These are phyloP conservation scores for Phytophthora pistaciae DNA, from an alignment of 352 stramenopile species.

Conservation along the genomic window DNA sequence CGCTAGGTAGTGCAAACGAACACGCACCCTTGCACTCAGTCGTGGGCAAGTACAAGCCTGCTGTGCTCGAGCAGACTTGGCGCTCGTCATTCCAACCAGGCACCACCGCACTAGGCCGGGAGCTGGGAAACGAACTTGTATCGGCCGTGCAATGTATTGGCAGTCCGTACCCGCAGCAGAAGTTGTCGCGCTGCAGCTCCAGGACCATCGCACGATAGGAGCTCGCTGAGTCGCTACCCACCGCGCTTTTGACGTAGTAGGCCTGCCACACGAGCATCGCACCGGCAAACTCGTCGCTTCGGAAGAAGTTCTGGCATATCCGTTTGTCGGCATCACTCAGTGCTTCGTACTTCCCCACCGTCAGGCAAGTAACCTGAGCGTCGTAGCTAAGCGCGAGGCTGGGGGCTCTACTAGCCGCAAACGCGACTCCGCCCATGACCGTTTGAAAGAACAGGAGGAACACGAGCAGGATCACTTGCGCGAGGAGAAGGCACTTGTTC, in stretches of 20 bases:
- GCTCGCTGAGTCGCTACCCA: conserved; percentile 11
- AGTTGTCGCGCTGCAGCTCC: conserved; percentile 66
- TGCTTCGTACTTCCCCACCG: conserved; percentile 61
- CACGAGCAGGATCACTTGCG: conserved; percentile 57
- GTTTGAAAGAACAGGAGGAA: conserved; percentile 65
- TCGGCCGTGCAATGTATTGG: conserved; percentile 62
- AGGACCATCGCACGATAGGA: conserved; percentile 68
- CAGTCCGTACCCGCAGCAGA: conserved; percentile 75
- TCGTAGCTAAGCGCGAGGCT: conserved; percentile 39
- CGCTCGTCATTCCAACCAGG: conserved; percentile 35
- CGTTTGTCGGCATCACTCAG: conserved; percentile 42
- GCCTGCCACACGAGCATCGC: conserved; percentile 77
- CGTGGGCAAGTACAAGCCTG: conserved; percentile 52
- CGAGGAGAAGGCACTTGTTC: conserved; percentile 82
- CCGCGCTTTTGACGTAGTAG: conserved; percentile 68
- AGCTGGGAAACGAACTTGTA: conserved; percentile 53
- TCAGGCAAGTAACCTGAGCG: conserved; percentile 62
- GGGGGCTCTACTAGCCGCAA: conserved; percentile 40
- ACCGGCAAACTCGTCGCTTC: conserved; percentile 69
- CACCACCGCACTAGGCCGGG: conserved; percentile 46
- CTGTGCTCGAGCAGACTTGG: conserved; percentile 36
- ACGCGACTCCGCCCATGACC: conserved; percentile 66
- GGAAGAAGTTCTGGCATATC: conserved; percentile 60
- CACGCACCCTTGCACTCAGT: conserved; percentile 60
- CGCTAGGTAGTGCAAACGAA: conserved; percentile 72